Conservation (phyloP, 2,329 filamentous ascomycete genomes). For the Ceratocystis diversiconidia region DNA sequence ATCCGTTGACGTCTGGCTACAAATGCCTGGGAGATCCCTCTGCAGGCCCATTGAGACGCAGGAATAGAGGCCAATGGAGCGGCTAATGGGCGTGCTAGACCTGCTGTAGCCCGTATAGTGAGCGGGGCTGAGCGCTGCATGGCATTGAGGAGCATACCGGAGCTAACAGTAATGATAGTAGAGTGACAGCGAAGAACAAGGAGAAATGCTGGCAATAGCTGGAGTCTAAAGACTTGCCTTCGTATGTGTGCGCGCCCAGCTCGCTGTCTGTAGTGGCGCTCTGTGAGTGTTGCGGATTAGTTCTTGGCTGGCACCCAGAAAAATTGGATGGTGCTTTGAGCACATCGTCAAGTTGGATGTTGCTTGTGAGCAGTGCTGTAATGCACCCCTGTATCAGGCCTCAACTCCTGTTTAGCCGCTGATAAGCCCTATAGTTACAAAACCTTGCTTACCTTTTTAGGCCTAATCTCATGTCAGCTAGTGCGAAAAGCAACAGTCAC, state of each 20-base stretch:
- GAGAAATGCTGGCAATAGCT: background rate
- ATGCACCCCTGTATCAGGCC: background rate
- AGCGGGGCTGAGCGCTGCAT: constrained; percentile 10
- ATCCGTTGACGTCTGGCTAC: background rate
- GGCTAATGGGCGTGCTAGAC: background rate
- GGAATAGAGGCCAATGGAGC: background rate
- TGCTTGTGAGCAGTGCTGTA: background rate
- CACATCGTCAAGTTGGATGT: background rate
- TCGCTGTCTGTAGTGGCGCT: background rate
- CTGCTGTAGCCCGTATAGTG: background rate
- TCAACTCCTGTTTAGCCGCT: background rate
- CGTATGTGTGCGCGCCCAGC: too few relatives aligned
- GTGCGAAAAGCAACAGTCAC: background rate
- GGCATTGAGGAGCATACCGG: background rate
- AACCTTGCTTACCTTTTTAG: background rate
- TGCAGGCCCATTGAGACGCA: background rate
- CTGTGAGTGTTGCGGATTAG: background rate
- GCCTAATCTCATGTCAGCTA: too few relatives aligned
- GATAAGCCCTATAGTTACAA: background rate
- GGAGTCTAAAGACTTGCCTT: background rate
- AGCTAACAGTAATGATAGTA: background rate
- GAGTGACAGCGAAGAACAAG: background rate
- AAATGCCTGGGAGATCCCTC: background rate
- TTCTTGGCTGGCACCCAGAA: background rate
- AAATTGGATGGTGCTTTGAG: background rate